Base-by-base conservation (phyloP, 2,329 filamentous ascomycete species). In the Aureobasidium sp. region DNA sequence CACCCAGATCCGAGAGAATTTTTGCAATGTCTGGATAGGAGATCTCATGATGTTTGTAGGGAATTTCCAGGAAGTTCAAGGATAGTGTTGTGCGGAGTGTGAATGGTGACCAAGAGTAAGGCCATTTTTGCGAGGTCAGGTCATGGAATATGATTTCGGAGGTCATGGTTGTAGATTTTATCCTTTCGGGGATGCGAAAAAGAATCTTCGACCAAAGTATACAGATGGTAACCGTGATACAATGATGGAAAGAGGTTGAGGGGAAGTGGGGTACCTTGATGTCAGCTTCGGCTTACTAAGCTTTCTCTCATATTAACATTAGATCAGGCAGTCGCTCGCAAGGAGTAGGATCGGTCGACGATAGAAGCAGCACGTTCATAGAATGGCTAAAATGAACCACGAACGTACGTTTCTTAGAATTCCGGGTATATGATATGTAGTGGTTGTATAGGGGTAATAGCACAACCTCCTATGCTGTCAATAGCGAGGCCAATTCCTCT, bases 401-500 rank as follows among this genome's bases (percentile, higher is more conserved):
- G 3, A 37, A 15, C 3, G 1, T 15, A 4, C 3, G 13, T 37
- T 15, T 37, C 2, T 15, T 37, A 3, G 5, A 15, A 37, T 34
- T n/a, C 17, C 12, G 46, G 46, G 46, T 48, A 48, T 48, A 32
- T 10, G 7, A 48, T 48, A 13, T 37, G 10, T 15, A 15, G 34
- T 37, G 34, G 2, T 37, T 37, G 13, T 37, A 4, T 20, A 37
- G 15, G 13, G 27, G 9, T 34, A 17, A 50, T 50, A 29, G 29
- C 17, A 6, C 17, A 29, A 13, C n/a, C 15, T 12, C n/a, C 23
- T 59, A 59, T 12, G 42, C 56, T 36, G 56, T 53, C 52, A 48
- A 29, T 68, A 96, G 76, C 60, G 76, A 78, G 52, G 87, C 84
- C 67, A 97, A 74, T 79, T 97, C 94, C 51, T 91, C 90, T 75